Conservation (phyloP, 176 grass and related monocot genomes). For the Cenchrus americanus region DNA sequence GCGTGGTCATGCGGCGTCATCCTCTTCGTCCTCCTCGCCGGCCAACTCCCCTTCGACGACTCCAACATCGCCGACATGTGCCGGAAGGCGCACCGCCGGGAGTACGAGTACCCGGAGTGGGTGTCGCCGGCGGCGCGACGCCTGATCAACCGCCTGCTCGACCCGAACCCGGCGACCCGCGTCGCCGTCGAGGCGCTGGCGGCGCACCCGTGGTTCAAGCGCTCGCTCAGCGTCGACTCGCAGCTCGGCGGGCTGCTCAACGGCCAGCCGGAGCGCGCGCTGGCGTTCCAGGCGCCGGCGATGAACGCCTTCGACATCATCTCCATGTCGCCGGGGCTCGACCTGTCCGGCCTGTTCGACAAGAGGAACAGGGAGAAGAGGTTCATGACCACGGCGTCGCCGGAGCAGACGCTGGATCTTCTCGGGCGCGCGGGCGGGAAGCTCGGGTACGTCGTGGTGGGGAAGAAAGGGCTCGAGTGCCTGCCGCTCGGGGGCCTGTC, state of each 20-base stretch:
- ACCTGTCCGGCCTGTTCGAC: conserved; percentile 74
- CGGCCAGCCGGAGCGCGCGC: conserved; percentile 36
- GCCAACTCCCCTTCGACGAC: conserved; percentile 75
- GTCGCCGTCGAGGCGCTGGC: conserved; percentile 49
- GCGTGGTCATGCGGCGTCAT: conserved; percentile 89
- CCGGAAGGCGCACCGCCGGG: conserved; percentile 52
- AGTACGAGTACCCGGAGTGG: conserved; percentile 67
- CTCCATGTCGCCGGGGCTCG: conserved; percentile 68
- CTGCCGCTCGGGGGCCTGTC: conserved; percentile 14
- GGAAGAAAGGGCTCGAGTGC: conserved; percentile 45
- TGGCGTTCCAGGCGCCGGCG: conserved; percentile 36
- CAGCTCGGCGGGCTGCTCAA: conserved; percentile 58
- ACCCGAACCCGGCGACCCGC: conserved; percentile 73
- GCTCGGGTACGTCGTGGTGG: conserved; percentile 64
- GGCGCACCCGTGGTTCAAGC: conserved; percentile 79
- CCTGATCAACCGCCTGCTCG: conserved; percentile 66
- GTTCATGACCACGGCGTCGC: conserved; percentile 69
- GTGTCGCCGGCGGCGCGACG: conserved; percentile 55
- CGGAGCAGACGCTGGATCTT: conserved; percentile 58
- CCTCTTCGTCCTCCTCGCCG: conserved; percentile 81
- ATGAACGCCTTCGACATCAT: conserved; percentile 92
- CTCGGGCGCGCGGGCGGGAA: conserved; percentile 55
- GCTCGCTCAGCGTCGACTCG: conserved; percentile 80
- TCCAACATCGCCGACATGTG: conserved; percentile 69
- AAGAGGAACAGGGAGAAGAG: conserved; percentile 40